phyloP scores from a whole-genome alignment of 176 grass and related monocot species.

The Puya raimondii region DNA sequence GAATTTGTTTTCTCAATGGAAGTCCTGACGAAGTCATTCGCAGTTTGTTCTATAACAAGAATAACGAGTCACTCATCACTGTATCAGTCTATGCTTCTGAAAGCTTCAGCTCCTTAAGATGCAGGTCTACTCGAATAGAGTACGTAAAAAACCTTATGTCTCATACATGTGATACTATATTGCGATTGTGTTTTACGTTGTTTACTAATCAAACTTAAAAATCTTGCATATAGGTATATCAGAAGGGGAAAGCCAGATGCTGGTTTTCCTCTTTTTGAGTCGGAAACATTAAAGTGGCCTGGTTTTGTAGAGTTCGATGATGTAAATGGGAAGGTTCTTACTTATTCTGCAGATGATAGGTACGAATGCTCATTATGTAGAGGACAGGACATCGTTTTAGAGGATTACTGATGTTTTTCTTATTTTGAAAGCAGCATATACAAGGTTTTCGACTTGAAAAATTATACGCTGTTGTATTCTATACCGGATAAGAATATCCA shows the following conservation, averaged over 20 bases:
- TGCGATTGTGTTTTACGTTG: neutral
- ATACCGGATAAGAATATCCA: constrained; percentile 90
- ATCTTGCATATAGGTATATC: constrained; percentile 64
- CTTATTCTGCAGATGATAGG: constrained; percentile 97
- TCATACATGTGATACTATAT: neutral
- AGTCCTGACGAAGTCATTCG: constrained; percentile 85
- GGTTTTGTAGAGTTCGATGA: constrained; percentile 98
- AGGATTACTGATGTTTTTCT: constrained; percentile 5
- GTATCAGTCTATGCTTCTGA: constrained; percentile 85
- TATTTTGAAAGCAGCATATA: constrained; percentile 61
- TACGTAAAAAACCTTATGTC: constrained; percentile 26
- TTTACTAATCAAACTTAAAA: constrained; percentile 5
- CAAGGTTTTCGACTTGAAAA: constrained; percentile 99
- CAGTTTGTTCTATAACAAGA: constrained; percentile 97
- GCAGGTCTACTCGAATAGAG: constrained; percentile 83
- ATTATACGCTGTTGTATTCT: constrained; percentile 76
- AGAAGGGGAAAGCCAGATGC: constrained; percentile 67
- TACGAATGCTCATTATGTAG: constrained; percentile 25
- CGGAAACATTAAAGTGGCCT: constrained; percentile 95
- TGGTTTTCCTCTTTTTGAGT: constrained; percentile 89
- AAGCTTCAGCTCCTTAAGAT: constrained; percentile 76
- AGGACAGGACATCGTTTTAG: neutral
- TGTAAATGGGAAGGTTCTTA: constrained; percentile 97
- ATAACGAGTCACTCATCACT: constrained; percentile 83
- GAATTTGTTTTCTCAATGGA: constrained; percentile 87